A percentile compares a stretch with the other conserved stretches of the same genome.
phyloP scores from a whole-genome alignment of 805 yeast genomes.

The Saccharomyces jurei region DNA sequence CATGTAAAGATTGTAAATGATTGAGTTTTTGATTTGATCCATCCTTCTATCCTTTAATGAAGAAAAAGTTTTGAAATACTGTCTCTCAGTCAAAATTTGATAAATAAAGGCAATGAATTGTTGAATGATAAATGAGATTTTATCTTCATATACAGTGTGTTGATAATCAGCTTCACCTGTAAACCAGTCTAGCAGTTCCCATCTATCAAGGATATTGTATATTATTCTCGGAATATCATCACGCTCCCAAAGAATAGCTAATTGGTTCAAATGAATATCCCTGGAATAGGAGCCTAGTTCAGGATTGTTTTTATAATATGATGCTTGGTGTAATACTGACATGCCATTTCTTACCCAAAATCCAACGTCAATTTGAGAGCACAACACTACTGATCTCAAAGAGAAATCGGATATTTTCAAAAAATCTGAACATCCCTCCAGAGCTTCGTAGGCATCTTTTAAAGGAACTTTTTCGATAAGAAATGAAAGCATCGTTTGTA shows the following conservation, averaged over 20 bases:
- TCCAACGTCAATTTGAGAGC: conserved; percentile 53
- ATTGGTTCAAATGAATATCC: conserved; percentile 69
- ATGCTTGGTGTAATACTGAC: conserved; percentile 43
- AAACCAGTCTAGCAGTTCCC: conserved; percentile 50
- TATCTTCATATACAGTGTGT: conserved; percentile 42
- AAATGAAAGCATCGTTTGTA: conserved; percentile 46
- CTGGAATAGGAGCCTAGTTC: conserved; percentile 53
- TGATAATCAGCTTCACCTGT: conserved; percentile 26
- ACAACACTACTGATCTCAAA: conserved; percentile 51
- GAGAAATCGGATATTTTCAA: conserved; percentile 47
- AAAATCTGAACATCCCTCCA: conserved; percentile 30
- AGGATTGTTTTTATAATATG: conserved; percentile 41
- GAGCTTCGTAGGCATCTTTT: conserved; percentile 14
- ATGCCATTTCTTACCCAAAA: conserved; percentile 72
- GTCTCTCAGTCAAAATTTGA: conserved; percentile 61
- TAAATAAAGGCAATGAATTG: conserved; percentile 70
- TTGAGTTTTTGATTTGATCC: conserved; percentile 31
- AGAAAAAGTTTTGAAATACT: conserved; percentile 42
- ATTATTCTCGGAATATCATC: conserved; percentile 49
- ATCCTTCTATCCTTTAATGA: conserved; percentile 25
- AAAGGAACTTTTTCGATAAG: conserved; percentile 26
- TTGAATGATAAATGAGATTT: conserved; percentile 57
- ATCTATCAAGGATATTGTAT: conserved; percentile 45
- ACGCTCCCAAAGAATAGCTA: conserved; percentile 42
- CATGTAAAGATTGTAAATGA: conserved; percentile 44